Percentiles rank a stretch among this genome's conserved stretches.
Conservation (phyloP, 1,284 basidiomycete species). For the Papiliotrema terrestris region DNA sequence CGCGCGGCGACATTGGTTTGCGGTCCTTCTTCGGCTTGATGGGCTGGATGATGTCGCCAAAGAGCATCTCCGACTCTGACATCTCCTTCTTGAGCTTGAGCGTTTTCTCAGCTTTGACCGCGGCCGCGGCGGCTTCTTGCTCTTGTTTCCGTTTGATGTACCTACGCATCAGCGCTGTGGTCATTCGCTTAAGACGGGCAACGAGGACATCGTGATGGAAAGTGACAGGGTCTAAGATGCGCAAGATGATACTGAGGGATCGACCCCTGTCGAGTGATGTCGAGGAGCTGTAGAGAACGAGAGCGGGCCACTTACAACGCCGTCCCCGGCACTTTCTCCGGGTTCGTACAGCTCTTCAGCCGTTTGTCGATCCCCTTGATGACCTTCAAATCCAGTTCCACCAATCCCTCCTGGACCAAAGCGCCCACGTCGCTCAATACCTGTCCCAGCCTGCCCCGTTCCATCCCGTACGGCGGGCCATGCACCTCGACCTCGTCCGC, state of each 20-base stretch:
- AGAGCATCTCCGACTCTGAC: conserved; percentile 26
- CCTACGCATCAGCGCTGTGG: conserved; percentile 24
- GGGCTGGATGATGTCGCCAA: conserved; percentile 26
- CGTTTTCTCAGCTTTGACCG: conserved; percentile 37
- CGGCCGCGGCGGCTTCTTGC: conserved; percentile 34
- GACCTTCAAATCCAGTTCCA: conserved; percentile 66
- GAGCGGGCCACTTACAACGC: conserved; percentile 55
- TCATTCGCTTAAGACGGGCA: too few species aligned
- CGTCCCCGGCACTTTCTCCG: conserved; percentile 84
- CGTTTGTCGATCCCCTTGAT: conserved; percentile 83
- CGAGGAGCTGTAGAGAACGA: too few species aligned
- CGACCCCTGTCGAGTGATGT: too few species aligned
- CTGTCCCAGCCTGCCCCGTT: conserved; percentile 41
- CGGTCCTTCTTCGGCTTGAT: neutral
- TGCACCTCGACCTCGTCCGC: conserved; percentile 10
- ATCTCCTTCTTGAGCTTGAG: conserved; percentile 17
- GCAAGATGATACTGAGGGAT: too few species aligned
- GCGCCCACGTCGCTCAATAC: conserved; percentile 58
- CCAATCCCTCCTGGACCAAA: conserved; percentile 59
- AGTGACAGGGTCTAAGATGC: too few species aligned
- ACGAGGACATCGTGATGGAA: too few species aligned
- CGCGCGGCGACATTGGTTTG: conserved; percentile 18
- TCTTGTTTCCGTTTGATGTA: conserved; percentile 49
- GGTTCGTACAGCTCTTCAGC: conserved; percentile 82
- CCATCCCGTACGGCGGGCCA: conserved; percentile 26